phyloP scores from a whole-genome alignment of 2,329 filamentous ascomycete genomes.

The Orbilia javanica region DNA sequence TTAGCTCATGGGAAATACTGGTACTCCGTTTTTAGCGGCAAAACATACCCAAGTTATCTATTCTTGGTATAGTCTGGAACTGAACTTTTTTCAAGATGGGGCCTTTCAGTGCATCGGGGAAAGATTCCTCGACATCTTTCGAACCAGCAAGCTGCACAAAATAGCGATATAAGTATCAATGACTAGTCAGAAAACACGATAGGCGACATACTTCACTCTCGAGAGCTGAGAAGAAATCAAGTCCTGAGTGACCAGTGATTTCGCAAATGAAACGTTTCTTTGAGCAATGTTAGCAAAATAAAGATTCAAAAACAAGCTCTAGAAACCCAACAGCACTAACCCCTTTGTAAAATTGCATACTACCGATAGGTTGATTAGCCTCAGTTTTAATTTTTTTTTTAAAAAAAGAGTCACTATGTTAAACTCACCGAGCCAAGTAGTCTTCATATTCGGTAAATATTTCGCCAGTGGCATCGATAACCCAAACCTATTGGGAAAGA shows the following conservation, averaged over 20 bases:
- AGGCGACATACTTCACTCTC: constrained; percentile 79
- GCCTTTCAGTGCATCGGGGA: constrained; percentile 90
- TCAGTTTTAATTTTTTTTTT: not conserved
- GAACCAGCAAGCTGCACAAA: constrained; percentile 78
- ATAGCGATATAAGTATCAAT: not conserved
- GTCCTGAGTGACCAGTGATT: constrained; percentile 90
- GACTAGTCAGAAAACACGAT: not conserved
- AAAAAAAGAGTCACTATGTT: constrained; percentile 14
- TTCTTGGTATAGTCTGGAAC: constrained; percentile 86
- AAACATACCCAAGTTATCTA: constrained; percentile 79
- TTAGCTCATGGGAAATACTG: constrained; percentile 60
- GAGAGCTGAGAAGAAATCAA: constrained; percentile 92
- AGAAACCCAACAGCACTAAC: constrained; percentile 19
- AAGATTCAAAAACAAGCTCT: not conserved
- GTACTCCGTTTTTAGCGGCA: not conserved
- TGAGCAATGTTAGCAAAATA: constrained; percentile 28
- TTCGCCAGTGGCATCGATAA: constrained; percentile 89
- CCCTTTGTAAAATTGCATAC: constrained; percentile 87
- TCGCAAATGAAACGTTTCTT: constrained; percentile 93
- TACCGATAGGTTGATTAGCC: constrained; percentile 67
- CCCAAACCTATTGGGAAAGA: constrained; percentile 78
- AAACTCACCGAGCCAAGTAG: constrained; percentile 81
- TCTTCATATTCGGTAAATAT: constrained; percentile 89
- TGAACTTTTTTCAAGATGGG: constrained; percentile 92
- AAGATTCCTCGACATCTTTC: constrained; percentile 88